These are phyloP conservation scores for Eimeria brunetti DNA, from an alignment of 169 alveolate genomes.

Conservation along the genomic window DNA sequence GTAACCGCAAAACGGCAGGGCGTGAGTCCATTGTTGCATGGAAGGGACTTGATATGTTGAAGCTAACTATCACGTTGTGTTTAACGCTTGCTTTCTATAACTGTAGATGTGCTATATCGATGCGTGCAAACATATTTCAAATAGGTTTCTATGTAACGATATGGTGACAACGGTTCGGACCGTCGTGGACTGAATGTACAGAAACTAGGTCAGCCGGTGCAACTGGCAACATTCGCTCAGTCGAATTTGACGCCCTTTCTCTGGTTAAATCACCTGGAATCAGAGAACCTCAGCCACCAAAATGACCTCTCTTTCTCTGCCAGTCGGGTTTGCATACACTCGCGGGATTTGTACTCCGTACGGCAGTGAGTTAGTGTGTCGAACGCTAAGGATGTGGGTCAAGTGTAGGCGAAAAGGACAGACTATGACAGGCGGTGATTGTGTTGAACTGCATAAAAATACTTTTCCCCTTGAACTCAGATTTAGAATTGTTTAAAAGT, in stretches of 20 bases:
- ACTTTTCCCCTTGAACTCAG: background rate
- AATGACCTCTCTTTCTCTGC: background rate
- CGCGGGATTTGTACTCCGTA: background rate
- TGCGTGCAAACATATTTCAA: background rate
- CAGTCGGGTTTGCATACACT: no score
- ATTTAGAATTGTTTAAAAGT: background rate
- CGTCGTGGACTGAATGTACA: background rate
- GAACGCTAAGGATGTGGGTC: background rate
- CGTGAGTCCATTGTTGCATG: background rate
- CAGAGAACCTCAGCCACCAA: background rate
- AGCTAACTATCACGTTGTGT: background rate
- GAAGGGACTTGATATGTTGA: background rate
- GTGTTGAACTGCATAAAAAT: background rate
- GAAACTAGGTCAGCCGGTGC: background rate
- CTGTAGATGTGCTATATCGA: background rate
- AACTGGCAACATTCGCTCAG: no score
- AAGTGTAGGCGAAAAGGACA: background rate
- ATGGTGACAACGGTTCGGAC: background rate
- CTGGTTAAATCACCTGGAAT: background rate
- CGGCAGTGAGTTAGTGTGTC: background rate
- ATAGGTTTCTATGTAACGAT: background rate
- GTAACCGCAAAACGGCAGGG: background rate
- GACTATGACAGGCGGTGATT: background rate
- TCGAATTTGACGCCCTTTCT: background rate
- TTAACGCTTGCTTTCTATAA: background rate